Conservation (phyloP, 768 basidiomycete genomes). For the Lyophyllum semitale region DNA sequence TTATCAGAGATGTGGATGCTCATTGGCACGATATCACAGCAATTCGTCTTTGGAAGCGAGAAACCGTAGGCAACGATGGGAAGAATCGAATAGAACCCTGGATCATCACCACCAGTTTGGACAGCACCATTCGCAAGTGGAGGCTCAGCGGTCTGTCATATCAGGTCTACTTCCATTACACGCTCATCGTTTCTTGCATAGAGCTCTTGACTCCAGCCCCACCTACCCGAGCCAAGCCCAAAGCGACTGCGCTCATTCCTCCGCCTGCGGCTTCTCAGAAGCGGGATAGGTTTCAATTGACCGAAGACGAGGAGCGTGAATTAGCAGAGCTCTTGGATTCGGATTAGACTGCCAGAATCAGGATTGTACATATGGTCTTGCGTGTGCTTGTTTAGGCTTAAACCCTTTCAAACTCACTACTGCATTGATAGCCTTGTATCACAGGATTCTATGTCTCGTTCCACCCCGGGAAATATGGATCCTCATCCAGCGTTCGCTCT, state of each 20-base stretch:
- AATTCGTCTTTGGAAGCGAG: conserved; percentile 71
- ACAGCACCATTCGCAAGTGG: conserved; percentile 89
- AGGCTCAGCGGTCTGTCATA: conserved; percentile 56
- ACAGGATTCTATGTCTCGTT: conserved; percentile 12
- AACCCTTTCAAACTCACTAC: background rate
- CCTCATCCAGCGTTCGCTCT: conserved; percentile 49
- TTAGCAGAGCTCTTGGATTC: conserved; percentile 69
- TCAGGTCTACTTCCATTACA: background rate
- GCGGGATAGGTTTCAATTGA: conserved; percentile 46
- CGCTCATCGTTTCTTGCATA: conserved; percentile 16
- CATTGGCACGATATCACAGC: conserved; percentile 90
- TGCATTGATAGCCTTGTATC: background rate
- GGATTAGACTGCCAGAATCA: conserved; percentile 21
- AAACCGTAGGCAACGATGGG: conserved; percentile 42
- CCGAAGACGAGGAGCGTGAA: conserved; percentile 90
- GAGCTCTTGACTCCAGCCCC: conserved; percentile 42
- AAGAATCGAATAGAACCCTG: conserved; percentile 67
- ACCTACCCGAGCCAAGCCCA: conserved; percentile 9
- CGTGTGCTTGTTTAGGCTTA: background rate
- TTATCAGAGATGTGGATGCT: conserved; percentile 75
- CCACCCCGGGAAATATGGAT: conserved; percentile 55
- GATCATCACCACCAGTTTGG: conserved; percentile 83
- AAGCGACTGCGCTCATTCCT: conserved; percentile 12
- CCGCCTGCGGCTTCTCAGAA: conserved; percentile 10
- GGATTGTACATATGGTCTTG: background rate